Base-by-base conservation (phyloP, 805 yeast species). In the Saccharomyces kudriavzevii region DNA sequence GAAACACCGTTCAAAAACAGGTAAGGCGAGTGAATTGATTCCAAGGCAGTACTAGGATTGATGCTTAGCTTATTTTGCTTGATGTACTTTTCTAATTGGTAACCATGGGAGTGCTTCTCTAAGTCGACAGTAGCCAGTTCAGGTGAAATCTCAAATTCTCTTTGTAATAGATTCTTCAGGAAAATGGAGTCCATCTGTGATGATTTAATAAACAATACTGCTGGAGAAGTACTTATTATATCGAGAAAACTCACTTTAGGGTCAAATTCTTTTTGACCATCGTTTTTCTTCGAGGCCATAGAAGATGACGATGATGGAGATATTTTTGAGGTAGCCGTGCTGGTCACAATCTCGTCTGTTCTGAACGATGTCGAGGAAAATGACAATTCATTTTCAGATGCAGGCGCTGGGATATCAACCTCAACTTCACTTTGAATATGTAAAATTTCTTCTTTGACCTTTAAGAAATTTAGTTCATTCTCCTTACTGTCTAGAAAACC, bases 81-180 rank as follows among this genome's bases (percentile, higher is more conserved):
- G 52, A 90, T 77, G 66, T 84, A 85, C 20, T 75, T 77, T 69
- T 89, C 96, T 57, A 91, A 75, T 58, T 77, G 83, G 3, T 71
- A 65, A 1, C 97, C 97, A 65, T 87, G 76, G 45, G 77, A 74
- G 67, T 89, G 96, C 63, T 76, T 77, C 68, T 90, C 96, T 50
- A 90, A 74, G 66, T 91, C 97, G 13, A 90, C 89, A 51, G 87
- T 75, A 4, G 77, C 69, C 0, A 90, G 89, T 46, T 77, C 74
- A 2, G 97, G 97, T 3, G 78, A 77, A 53, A 90, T 79, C 54
- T 79, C 80, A 70, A 89, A 89, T 60, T 81, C 80, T 22, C 77
- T 79, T 20, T 70, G 68, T 51, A 90, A 72, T 48, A 90, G 71
- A 35, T 78, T 74, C 72, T 87, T 90, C 62, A 89, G 77, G 50